These are phyloP conservation scores for Trichoderma endophyticum DNA, from an alignment of 2,329 filamentous ascomycete genomes.

Conservation along the genomic window DNA sequence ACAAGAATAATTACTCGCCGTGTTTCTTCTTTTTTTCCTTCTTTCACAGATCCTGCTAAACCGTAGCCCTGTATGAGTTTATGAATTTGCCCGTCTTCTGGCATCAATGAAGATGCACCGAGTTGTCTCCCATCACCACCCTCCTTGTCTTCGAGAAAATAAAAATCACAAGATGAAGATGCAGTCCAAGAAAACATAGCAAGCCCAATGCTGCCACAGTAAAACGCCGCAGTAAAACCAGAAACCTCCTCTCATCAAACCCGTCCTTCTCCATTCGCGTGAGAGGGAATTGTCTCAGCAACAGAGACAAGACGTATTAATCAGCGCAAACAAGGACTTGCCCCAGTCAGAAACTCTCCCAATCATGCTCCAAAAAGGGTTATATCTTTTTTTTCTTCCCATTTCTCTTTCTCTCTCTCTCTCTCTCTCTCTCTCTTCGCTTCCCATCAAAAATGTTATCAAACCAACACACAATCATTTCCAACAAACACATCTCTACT, in stretches of 20 bases:
- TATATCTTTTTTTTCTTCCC: not conserved
- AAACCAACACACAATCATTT: conserved; percentile 2
- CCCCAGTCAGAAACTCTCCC: not conserved
- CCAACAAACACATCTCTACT: conserved; percentile 17
- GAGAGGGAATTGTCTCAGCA: conserved; percentile 2
- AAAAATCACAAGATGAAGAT: not conserved
- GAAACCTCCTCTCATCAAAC: not conserved
- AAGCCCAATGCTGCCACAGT: conserved; percentile 19
- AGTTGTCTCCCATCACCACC: not conserved
- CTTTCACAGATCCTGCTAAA: conserved; percentile 11
- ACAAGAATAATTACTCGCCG: conserved; percentile 1
- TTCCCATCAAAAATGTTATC: not conserved
- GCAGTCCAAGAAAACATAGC: conserved; percentile 11
- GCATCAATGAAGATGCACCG: not conserved
- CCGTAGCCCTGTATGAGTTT: conserved; percentile 15
- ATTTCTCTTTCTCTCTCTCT: not conserved
- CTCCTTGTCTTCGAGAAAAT: not conserved
- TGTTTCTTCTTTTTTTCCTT: conserved; percentile 8
- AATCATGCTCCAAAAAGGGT: not conserved
- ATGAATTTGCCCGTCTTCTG: conserved; percentile 1
- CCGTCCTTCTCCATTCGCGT: not conserved
- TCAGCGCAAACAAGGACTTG: not conserved
- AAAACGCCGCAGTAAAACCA: conserved; percentile 17
- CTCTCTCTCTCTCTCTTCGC: not conserved
- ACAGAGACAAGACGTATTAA: conserved; percentile 13